These are phyloP conservation scores for Fusarium buharicum DNA, from an alignment of 2,329 filamentous ascomycete genomes.

Conservation along the genomic window DNA sequence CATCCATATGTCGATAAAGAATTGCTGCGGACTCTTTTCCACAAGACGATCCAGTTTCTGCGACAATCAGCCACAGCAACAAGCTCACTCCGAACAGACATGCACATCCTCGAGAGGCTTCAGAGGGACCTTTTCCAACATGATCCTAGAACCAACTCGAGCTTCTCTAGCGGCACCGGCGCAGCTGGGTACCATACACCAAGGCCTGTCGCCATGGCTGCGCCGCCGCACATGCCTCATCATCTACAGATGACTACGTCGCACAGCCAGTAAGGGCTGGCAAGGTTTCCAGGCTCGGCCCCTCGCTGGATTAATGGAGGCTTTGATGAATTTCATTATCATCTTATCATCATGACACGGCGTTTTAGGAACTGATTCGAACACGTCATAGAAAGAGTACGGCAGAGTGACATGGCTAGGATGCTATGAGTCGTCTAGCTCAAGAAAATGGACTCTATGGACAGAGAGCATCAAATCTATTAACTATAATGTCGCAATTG, in stretches of 20 bases:
- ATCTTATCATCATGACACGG: slow-evolving; percentile 38
- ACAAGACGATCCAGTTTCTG: slow-evolving; percentile 81
- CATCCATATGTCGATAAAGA: slow-evolving; percentile 65
- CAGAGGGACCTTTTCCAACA: slow-evolving; percentile 57
- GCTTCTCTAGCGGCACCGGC: slow-evolving; percentile 56
- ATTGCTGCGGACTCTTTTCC: slow-evolving; percentile 69
- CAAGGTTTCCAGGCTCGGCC: not conserved
- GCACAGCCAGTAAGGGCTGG: slow-evolving; percentile 29
- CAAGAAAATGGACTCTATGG: slow-evolving; percentile 17
- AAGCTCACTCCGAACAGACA: slow-evolving; percentile 78
- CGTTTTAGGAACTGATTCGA: slow-evolving; percentile 35
- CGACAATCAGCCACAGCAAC: slow-evolving; percentile 75
- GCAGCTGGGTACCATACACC: slow-evolving; percentile 42
- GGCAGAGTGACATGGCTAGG: slow-evolving; percentile 23
- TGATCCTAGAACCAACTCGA: slow-evolving; percentile 50
- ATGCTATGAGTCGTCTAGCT: slow-evolving; percentile 11
- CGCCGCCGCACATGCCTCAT: slow-evolving; percentile 41
- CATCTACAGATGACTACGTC: slow-evolving; percentile 40
- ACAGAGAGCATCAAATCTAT: slow-evolving; percentile 8
- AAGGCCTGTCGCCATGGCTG: slow-evolving; percentile 40
- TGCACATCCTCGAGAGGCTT: slow-evolving; percentile 74
- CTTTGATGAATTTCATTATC: slow-evolving; percentile 32
- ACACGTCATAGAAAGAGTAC: slow-evolving; percentile 21
- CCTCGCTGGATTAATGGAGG: slow-evolving; percentile 1
- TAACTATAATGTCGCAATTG: too few relatives aligned